These are phyloP conservation scores for Berkeleyomyces rouxiae DNA, from an alignment of 2,329 filamentous ascomycete genomes.

Conservation along the genomic window DNA sequence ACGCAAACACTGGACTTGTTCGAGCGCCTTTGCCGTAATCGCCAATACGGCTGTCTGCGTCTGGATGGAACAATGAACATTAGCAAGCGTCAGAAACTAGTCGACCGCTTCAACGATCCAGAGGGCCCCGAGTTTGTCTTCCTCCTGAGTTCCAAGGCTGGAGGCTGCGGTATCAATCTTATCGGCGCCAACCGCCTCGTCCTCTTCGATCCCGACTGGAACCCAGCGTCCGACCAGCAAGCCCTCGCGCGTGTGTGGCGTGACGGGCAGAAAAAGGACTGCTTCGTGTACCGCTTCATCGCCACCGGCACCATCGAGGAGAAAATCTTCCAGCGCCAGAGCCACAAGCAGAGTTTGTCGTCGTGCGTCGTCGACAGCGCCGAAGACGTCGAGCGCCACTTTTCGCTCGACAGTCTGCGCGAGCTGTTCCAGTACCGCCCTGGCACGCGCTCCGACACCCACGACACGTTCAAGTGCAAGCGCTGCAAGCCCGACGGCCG, in stretches of 20 bases:
- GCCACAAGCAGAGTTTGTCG: constrained; percentile 91
- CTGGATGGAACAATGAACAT: constrained; percentile 97
- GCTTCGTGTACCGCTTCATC: constrained; percentile 99
- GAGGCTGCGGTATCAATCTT: constrained; percentile 88
- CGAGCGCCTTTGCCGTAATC: constrained; percentile 71
- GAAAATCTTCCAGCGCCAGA: constrained; percentile 97
- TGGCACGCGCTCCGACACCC: constrained; percentile 77
- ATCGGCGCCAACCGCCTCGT: constrained; percentile 90
- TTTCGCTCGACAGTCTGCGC: constrained; percentile 74
- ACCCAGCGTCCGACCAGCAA: constrained; percentile 93
- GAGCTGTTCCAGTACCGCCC: constrained; percentile 89
- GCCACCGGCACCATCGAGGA: constrained; percentile 95
- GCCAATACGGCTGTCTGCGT: constrained; percentile 69
- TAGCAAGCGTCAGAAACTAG: constrained; percentile 88
- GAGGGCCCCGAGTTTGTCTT: constrained; percentile 84
- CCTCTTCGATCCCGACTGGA: constrained; percentile 95
- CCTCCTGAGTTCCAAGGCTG: constrained; percentile 88
- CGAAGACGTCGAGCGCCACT: constrained; percentile 94
- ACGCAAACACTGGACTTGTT: constrained; percentile 93
- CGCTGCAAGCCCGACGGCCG: constrained; percentile 75
- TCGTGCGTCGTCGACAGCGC: constrained; percentile 93
- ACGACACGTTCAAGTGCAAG: constrained; percentile 98
- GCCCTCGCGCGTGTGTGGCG: constrained; percentile 95
- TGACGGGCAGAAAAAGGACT: constrained; percentile 98
- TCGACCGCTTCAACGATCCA: constrained; percentile 95